Base-by-base conservation (phyloP, 129 eudicot species). In the Centaurea solstitialis region DNA sequence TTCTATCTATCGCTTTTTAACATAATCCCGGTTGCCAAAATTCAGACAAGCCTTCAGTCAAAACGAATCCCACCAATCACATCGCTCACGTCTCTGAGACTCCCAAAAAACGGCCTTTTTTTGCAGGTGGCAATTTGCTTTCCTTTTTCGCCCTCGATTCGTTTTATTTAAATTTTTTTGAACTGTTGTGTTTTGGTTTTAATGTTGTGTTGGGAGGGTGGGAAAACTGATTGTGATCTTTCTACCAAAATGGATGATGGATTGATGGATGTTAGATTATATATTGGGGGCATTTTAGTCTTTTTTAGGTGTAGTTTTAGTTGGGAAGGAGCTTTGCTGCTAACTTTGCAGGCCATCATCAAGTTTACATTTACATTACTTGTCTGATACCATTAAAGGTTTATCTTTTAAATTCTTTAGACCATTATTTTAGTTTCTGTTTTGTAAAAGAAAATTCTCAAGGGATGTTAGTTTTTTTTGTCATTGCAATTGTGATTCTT, bases 281-380 rank as follows among this genome's bases (percentile, higher is more conserved):
- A 53, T 53, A 53, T 53, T 53, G 62, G 62, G 62, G 62, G 62
- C 2, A 69, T 87, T 84, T 81, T 82, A 82, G 92, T 85, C 85
- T 81, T 57, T 57, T 47, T 75, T 80, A 68, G 74, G 71, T 76
- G 30, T 80, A 80, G 81, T 64, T 68, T 79, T 75, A 75, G 77
- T 84, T 24, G 50, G 79, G 80, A 84, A 79, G 84, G 78, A 68
- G 84, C 80, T 76, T 20, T 79, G 81, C 78, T 79, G 77, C 84
- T 43, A 84, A 84, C 84, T 84, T 84, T 84, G 84, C 81, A 82
- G 83, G 80, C 79, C 77, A 80, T 84, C 75, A 79, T 84, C 75
- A 79, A 50, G 77, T 79, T 79, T 82, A 78, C 80, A 33, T 74
- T 57, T 67, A n/a, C 22, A 15, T 75, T 84, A 74, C 76, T 40